Percentiles rank a stretch among this genome's conserved stretches.
These are phyloP conservation scores for Blastobotrys ciferrii DNA, from an alignment of 1,139 yeast genomes.

Conservation along the genomic window DNA sequence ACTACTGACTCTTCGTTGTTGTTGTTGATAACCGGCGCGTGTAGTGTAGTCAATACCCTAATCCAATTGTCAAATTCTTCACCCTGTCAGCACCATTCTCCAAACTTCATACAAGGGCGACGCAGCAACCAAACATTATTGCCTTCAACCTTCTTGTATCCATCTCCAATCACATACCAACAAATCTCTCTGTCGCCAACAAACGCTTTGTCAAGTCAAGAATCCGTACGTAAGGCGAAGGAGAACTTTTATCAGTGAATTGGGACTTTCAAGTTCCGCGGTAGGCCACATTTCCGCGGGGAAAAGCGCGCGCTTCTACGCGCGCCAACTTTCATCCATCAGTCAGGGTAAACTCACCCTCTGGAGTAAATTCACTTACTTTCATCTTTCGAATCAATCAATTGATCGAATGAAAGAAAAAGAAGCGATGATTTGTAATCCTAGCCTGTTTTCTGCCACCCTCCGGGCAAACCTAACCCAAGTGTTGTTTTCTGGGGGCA, in stretches of 20 bases:
- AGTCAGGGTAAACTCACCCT: no score
- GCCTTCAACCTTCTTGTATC: not conserved
- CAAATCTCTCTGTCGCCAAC: not conserved
- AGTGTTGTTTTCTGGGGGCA: no score
- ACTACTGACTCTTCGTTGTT: not conserved
- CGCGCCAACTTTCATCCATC: no score
- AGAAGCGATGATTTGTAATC: no score
- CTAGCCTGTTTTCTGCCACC: no score
- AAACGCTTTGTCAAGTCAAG: not conserved
- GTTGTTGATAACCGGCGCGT: not conserved
- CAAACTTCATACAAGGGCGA: not conserved
- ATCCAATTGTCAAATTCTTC: not conserved
- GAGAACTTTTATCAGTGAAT: not conserved
- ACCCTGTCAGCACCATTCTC: not conserved
- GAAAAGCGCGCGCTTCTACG: no score
- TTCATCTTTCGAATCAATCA: no score
- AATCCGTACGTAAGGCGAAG: not conserved
- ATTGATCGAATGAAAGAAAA: no score
- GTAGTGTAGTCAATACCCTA: not conserved
- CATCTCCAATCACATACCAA: not conserved
- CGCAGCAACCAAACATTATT: not conserved
- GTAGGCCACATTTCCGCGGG: slow-evolving; percentile 3
- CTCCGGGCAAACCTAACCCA: no score
- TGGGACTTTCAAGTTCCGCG: not conserved
- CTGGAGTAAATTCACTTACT: no score